phyloP scores from a whole-genome alignment of 2,329 filamentous ascomycete species.

The Fonsecaea nubica region DNA sequence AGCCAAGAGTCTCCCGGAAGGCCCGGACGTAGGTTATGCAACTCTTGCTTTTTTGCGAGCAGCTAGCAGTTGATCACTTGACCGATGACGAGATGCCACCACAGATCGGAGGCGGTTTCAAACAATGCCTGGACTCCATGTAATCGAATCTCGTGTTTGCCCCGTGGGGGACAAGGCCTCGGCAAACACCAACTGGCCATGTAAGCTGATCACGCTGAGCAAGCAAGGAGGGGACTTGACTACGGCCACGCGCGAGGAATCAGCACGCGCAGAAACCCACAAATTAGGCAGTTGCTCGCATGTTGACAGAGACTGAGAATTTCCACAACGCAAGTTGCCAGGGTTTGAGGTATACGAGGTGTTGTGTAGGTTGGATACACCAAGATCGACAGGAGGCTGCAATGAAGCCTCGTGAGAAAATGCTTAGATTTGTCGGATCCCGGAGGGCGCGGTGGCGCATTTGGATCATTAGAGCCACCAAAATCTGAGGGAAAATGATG shows the following conservation, averaged over 20 bases:
- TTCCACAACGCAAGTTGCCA: background rate
- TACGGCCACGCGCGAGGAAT: background rate
- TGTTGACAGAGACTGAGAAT: background rate
- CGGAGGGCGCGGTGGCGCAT: slow-evolving; percentile 10
- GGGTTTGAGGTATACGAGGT: background rate
- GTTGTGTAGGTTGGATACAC: background rate
- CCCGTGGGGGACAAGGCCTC: slow-evolving; percentile 13
- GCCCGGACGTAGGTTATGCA: slow-evolving; percentile 20
- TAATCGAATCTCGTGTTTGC: slow-evolving; percentile 11
- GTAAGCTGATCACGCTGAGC: slow-evolving; percentile 19
- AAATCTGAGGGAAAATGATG: slow-evolving; percentile 13
- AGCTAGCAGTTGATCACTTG: slow-evolving; percentile 22
- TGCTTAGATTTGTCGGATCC: background rate
- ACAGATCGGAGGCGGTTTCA: background rate
- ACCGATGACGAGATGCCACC: slow-evolving; percentile 26
- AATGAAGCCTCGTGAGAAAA: slow-evolving; percentile 3
- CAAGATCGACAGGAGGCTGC: slow-evolving; percentile 9
- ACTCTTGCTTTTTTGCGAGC: slow-evolving; percentile 1
- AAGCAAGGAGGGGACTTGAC: slow-evolving; percentile 1
- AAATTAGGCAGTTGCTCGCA: slow-evolving; percentile 5
- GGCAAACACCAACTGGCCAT: slow-evolving; percentile 11
- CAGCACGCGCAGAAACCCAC: slow-evolving; percentile 9
- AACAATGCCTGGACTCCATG: slow-evolving; percentile 14
- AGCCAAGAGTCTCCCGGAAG: slow-evolving; percentile 30
- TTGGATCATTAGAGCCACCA: background rate